A percentile compares a stretch with the other conserved stretches of the same genome.
Evolutionary conservation across 2,329 filamentous ascomycete species (phyloP).

Genomic region (Bipolaris oryzae): DNA sequence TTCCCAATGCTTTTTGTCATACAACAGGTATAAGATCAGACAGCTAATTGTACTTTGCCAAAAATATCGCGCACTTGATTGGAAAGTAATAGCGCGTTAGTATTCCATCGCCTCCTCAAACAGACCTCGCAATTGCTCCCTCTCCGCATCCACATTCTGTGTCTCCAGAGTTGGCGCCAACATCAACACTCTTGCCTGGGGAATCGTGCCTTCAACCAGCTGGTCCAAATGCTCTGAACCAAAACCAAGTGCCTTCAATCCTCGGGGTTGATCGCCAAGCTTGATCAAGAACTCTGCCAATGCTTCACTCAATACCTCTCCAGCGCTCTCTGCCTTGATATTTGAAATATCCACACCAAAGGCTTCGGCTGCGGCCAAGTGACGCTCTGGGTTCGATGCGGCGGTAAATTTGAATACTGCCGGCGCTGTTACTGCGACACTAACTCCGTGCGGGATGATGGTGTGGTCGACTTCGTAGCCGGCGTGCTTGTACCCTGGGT

Average conservation of each 20-base stretch:
- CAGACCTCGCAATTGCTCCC: conserved; percentile 55
- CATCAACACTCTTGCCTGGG: conserved; percentile 88
- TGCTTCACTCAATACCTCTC: conserved; percentile 84
- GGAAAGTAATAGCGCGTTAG: conserved; percentile 9
- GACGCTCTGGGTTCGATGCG: conserved; percentile 88
- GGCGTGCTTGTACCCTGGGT: conserved; percentile 83
- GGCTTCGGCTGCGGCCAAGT: conserved; percentile 84
- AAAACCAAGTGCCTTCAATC: conserved; percentile 85
- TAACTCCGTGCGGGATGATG: conserved; percentile 95
- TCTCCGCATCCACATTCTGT: conserved; percentile 54
- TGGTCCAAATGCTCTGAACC: conserved; percentile 74
- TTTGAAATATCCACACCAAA: conserved; percentile 90
- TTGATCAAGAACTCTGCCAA: conserved; percentile 79
- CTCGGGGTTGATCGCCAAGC: conserved; percentile 88
- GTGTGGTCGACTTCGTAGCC: conserved; percentile 80
- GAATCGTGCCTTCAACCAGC: conserved; percentile 92
- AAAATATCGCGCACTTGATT: not conserved
- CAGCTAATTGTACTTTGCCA: not conserved
- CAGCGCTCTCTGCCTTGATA: conserved; percentile 87
- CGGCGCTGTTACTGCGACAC: conserved; percentile 89
- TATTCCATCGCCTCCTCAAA: conserved; percentile 57
- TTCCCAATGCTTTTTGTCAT: not conserved
- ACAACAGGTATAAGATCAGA: not conserved
- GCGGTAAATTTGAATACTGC: conserved; percentile 94
- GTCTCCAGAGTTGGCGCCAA: conserved; percentile 77